Evolutionary conservation across 1,139 yeast species (phyloP), one percentile per base, ranked within the genome.

Genomic region (Zygosaccharomyces sapae): DNA sequence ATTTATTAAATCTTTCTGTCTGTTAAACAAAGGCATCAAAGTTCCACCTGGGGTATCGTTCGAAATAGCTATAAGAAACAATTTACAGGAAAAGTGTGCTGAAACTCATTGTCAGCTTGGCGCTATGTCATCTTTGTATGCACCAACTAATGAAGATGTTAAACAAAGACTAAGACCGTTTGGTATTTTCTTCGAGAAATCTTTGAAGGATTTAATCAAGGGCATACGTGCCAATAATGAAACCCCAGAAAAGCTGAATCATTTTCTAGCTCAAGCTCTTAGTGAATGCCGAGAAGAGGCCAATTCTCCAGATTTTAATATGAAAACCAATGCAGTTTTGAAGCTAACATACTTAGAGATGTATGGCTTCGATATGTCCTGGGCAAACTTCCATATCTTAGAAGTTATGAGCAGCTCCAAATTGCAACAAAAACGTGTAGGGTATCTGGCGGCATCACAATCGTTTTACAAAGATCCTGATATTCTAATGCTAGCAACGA

Each of bases 291-390:
- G 89, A 54, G 75, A 76, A 49, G 98, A 94, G 66, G 83, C 85
- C 46, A 76, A 76, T 52, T 79, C 88, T 24, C 80, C 88, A 2
- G 96, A 89, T 61, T 71, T 89, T 67, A 95, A 87, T 55, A 71
- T 83, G 47, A 94, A 94, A 69, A 87, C 97, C 1, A 89, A 82
- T 75, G 96, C 97, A 0, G 76, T 92, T 2, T 74, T 92, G 60
- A 94, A 94, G 64, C 71, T 94, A 55, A 80, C 97, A 1, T 94
- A 94, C 62, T 70, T 92, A 63, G 98, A 92, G 65, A 92, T 94
- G 97, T 89, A 88, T 57, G 98, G 99, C 1, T 88, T 81, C 63
- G 98, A 94, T 66, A 90, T 94, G 96, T 77, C 95, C 9, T 94
- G 97, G 97, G 89, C 96, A 43, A 86, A 89, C 57, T 94, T 94